Conservation (phyloP, 257 asterid genomes). For the Solanum virginianum region DNA sequence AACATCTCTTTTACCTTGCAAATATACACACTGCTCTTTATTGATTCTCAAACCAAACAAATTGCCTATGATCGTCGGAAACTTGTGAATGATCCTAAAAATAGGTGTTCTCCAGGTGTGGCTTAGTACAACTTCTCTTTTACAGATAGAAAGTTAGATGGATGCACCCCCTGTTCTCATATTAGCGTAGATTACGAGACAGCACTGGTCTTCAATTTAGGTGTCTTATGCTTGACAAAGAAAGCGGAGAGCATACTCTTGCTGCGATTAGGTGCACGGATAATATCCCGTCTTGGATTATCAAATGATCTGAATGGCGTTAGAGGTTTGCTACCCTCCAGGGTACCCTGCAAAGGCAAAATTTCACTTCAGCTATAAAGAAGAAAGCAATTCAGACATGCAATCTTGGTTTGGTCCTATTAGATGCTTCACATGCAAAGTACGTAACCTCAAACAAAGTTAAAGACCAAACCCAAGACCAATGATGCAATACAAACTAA, state of each 20-base stretch:
- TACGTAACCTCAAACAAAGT: neutral
- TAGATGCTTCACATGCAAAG: neutral
- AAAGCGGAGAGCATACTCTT: slow-evolving; percentile 61
- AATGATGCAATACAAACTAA: neutral
- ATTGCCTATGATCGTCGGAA: neutral
- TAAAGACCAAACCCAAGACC: neutral
- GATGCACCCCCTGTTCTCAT: neutral
- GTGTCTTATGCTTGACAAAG: slow-evolving; percentile 60
- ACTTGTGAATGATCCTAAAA: neutral
- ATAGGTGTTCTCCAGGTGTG: neutral
- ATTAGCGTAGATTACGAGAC: neutral
- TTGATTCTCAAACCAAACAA: neutral
- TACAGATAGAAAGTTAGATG: neutral
- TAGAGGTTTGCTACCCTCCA: slow-evolving; percentile 38
- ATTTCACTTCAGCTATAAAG: neutral
- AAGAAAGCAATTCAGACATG: neutral
- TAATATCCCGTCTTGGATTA: slow-evolving; percentile 15
- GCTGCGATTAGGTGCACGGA: slow-evolving; percentile 43
- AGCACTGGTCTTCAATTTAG: slow-evolving; percentile 16
- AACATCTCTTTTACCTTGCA: neutral
- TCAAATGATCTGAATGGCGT: slow-evolving; percentile 45
- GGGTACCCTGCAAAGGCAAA: slow-evolving; percentile 34
- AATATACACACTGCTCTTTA: slow-evolving; percentile 4
- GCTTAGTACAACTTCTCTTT: neutral
- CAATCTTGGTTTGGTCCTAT: neutral